phyloP scores from a whole-genome alignment of 2,329 filamentous ascomycete species.

The Cercospora sojina region DNA sequence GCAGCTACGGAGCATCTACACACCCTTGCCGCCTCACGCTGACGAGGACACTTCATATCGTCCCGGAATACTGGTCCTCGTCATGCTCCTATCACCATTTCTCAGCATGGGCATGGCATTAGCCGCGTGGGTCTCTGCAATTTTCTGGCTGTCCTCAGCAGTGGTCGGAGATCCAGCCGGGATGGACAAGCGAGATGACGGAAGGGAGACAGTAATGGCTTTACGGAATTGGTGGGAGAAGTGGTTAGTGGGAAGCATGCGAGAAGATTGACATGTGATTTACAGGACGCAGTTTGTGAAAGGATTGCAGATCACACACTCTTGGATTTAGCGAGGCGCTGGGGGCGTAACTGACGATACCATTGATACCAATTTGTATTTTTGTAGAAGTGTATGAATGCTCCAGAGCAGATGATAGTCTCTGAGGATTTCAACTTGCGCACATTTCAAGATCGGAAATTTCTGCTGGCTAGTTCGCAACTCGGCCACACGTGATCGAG shows the following conservation, averaged over 20 bases:
- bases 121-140: slow-evolving; percentile 58
- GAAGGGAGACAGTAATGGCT: slow-evolving; percentile 58
- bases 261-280: slow-evolving; percentile 23
- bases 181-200: slow-evolving; percentile 59
- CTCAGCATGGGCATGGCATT: slow-evolving; percentile 57
- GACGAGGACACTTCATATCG: slow-evolving; percentile 42
- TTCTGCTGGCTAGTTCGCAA: background rate
- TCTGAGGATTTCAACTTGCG: background rate
- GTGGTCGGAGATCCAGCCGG: slow-evolving; percentile 63
- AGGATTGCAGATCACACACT: background rate
- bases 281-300: background rate
- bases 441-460: background rate
- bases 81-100: slow-evolving; percentile 57
- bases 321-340: slow-evolving; percentile 8
- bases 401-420: background rate
- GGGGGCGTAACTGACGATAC: background rate
- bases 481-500: background rate
- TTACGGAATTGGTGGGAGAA: slow-evolving; percentile 61
- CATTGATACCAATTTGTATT: slow-evolving; percentile 7
- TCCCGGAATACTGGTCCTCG: slow-evolving; percentile 49
- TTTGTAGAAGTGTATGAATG: slow-evolving; percentile 4
- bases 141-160: slow-evolving; percentile 55
- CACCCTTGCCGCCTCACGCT: slow-evolving; percentile 36
- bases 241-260: slow-evolving; percentile 47
- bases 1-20: slow-evolving; percentile 51